phyloP scores from a whole-genome alignment of 2,329 filamentous ascomycete genomes.

The Pseudomassariella vexata region DNA sequence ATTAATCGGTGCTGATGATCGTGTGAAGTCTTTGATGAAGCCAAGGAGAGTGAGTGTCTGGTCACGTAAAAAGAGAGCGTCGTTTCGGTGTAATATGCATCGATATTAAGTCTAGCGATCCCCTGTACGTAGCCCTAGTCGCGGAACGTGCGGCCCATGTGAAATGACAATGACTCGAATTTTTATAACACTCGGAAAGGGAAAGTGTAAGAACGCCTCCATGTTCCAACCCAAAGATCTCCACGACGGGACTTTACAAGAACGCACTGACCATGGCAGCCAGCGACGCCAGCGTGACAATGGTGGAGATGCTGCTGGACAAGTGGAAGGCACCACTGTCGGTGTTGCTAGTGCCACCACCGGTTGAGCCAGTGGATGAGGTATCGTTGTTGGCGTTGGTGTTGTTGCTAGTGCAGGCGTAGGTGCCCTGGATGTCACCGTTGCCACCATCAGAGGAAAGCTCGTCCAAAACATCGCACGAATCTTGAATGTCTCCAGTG shows the following conservation, averaged over 20 bases:
- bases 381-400: constrained; percentile 46
- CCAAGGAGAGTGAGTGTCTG: constrained; percentile 1
- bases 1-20: too few relatives aligned
- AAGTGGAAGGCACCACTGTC: constrained; percentile 38
- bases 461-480: constrained; percentile 49
- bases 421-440: constrained; percentile 43
- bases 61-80: constrained; percentile 12
- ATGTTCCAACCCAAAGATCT: constrained; percentile 10
- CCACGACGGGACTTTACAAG: constrained; percentile 35
- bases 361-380: constrained; percentile 22
- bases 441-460: constrained; percentile 29
- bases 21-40: too few relatives aligned
- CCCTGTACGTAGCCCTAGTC: constrained; percentile 30
- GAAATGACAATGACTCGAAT: constrained; percentile 20
- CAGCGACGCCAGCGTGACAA: constrained; percentile 40
- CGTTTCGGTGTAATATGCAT: constrained; percentile 23
- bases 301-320: constrained; percentile 38
- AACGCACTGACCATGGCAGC: constrained; percentile 41
- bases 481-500: constrained; percentile 53
- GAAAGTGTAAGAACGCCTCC: constrained; percentile 17
- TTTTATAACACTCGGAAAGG: constrained; percentile 22
- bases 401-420: constrained; percentile 45
- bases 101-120: constrained; percentile 40
- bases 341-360: constrained; percentile 19
- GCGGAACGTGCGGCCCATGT: constrained; percentile 15